Percentiles rank a stretch among this genome's conserved stretches.
Evolutionary conservation across 139 green algal genomes (phyloP).

Genomic region (Cymbomonas tetramitiformis): DNA sequence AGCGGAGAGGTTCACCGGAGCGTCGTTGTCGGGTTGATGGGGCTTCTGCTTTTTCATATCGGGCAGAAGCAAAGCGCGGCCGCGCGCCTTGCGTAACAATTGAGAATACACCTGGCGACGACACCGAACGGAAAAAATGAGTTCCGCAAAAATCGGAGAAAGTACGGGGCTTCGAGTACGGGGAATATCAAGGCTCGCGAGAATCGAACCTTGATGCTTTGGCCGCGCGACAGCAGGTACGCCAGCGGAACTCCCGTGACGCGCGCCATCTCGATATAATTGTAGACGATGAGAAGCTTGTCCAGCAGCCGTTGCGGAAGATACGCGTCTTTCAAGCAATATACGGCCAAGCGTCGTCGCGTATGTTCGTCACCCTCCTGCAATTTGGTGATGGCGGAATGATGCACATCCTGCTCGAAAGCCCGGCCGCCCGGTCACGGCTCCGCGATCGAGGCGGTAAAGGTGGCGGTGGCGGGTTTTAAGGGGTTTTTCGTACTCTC

Average conservation of each 20-base stretch:
- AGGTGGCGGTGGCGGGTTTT: no score
- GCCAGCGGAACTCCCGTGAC: constrained; percentile 86
- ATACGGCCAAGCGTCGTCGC: constrained; percentile 78
- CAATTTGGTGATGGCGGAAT: constrained; percentile 82
- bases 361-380: constrained; percentile 84
- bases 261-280: constrained; percentile 96
- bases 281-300: constrained; percentile 98
- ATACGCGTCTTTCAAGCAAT: constrained; percentile 84
- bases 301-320: constrained; percentile 47
- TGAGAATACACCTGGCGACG: constrained; percentile 79
- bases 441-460: no score
- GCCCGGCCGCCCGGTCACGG: no score
- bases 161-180: no score
- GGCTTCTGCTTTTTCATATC: no score
- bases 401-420: constrained; percentile 96
- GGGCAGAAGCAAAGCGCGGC: constrained; percentile 63
- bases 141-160: no score
- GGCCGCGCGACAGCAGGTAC: constrained; percentile 72
- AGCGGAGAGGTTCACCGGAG: no score
- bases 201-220: constrained; percentile 54
- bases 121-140: no score
- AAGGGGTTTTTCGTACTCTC: no score
- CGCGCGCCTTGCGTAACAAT: constrained; percentile 74
- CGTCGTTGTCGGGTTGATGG: no score
- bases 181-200: no score